Evolutionary conservation across 2,329 filamentous ascomycete genomes (phyloP).

Genomic region (Delphinella strobiligena): DNA sequence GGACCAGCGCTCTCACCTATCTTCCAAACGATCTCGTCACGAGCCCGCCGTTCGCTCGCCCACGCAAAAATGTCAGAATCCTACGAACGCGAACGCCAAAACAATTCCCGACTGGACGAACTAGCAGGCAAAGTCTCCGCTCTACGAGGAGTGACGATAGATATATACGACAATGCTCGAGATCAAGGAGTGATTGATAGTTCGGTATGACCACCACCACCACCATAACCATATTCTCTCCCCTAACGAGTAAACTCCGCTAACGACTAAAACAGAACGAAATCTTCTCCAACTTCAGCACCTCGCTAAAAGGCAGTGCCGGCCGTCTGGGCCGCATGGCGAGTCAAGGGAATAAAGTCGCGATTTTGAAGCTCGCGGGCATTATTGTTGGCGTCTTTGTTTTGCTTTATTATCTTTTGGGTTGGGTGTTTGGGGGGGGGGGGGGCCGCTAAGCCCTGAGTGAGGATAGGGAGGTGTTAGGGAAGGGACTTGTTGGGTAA

Average conservation of each 20-base stretch:
- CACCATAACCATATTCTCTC: background rate
- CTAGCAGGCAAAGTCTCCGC: conserved; percentile 84
- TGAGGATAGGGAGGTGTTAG: too few relatives aligned
- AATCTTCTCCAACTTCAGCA: conserved; percentile 79
- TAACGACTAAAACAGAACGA: conserved; percentile 50
- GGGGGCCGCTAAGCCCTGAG: too few relatives aligned
- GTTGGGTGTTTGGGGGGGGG: conserved; percentile 18
- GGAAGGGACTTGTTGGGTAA: background rate
- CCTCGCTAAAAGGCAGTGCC: conserved; percentile 73
- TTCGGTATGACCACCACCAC: conserved; percentile 46
- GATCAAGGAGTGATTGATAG: conserved; percentile 80
- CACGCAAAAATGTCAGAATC: conserved; percentile 41
- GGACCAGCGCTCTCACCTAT: too few relatives aligned
- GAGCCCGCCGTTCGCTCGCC: too few relatives aligned
- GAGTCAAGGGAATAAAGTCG: conserved; percentile 76
- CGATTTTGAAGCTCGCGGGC: conserved; percentile 76
- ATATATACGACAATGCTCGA: conserved; percentile 94
- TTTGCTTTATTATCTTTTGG: conserved; percentile 57
- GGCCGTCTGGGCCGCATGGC: conserved; percentile 80
- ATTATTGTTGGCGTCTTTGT: conserved; percentile 66
- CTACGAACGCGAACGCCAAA: conserved; percentile 59
- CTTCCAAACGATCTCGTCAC: too few relatives aligned
- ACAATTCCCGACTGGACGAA: conserved; percentile 87
- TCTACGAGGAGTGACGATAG: conserved; percentile 83
- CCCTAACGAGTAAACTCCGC: background rate